Base-by-base conservation (phyloP, 2,329 filamentous ascomycete species). In the Alternaria sp. region DNA sequence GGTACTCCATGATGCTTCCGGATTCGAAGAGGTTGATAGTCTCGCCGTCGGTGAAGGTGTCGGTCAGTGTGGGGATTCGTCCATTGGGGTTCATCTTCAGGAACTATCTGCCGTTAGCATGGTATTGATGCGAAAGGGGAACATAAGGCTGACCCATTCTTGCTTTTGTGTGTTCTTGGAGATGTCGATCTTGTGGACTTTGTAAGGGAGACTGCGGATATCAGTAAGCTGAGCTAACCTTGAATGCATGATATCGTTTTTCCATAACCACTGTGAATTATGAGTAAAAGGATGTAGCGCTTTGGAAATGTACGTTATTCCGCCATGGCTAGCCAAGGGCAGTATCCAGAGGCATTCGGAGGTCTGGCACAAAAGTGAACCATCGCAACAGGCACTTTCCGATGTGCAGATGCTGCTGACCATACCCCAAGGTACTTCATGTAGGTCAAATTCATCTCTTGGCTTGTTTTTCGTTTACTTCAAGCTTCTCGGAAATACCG, bases 41-140 rank as follows among this genome's bases (percentile, higher is more conserved):
- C 77, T 91, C 83, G 70, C 92, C 92, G 77, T 96, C 90, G 6
- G 84, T 84, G 77, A 92, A 90, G 7, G 85, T 73, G 81, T 97
- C 93, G 8, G 92, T 96, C 54, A 97, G 74, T 61, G 93, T 93
- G 5, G 93, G 94, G 72, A 97, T 97, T 69, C 93, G 91, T 68
- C 93, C 93, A 79, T 97, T 97, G 67, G 93, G 93, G 81, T 97
- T 97, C 82, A 97, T 96, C 56, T 90, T 89, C 26, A 96, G 86
- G 81, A 95, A 97, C 93, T 65, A 19, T 17, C 12, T 19, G 1
- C 19, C 28, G 30, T 62, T 12, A 57, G 46, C 13, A 17, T 30
- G 15, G 25, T 21, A 36, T 9, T 9, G n/a, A 21, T 11, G n/a
- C 10, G 21, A 25, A 21, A 12, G 2, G 6, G 46, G 15, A 7